Percentiles rank a stretch among this genome's conserved stretches.
Conservation (phyloP, 1,284 basidiomycete genomes). For the Cerioporus squamosus region DNA sequence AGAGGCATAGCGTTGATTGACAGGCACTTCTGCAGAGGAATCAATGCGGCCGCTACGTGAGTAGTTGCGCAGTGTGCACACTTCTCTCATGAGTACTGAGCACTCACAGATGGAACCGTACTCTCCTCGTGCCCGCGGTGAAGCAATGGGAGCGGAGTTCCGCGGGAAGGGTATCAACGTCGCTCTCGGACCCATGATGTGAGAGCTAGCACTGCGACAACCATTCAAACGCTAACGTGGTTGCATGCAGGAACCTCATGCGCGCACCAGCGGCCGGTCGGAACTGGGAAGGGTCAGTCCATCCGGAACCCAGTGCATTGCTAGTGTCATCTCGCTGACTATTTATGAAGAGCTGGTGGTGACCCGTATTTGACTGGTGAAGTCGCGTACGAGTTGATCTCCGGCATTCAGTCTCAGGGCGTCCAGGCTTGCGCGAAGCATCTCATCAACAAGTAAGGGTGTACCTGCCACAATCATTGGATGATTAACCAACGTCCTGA, state of each 20-base stretch:
- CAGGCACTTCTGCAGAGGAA: slow-evolving; percentile 46
- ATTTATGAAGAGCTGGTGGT: slow-evolving; percentile 46
- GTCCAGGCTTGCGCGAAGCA: slow-evolving; percentile 71
- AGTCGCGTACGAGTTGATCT: slow-evolving; percentile 58
- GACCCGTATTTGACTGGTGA: slow-evolving; percentile 72
- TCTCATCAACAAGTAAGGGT: slow-evolving; percentile 53
- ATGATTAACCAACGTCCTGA: not conserved
- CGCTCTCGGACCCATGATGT: slow-evolving; percentile 61
- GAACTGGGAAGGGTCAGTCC: slow-evolving; percentile 69
- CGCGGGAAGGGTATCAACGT: slow-evolving; percentile 70
- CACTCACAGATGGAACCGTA: slow-evolving; percentile 58
- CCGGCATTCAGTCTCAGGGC: slow-evolving; percentile 66
- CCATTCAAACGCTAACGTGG: not conserved
- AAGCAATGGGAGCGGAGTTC: slow-evolving; percentile 71
- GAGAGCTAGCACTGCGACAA: slow-evolving; percentile 6
- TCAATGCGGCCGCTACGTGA: slow-evolving; percentile 75
- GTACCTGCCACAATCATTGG: not conserved
- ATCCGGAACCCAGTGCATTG: slow-evolving; percentile 3
- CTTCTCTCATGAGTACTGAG: too few species aligned
- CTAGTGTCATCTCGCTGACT: not conserved
- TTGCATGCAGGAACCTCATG: slow-evolving; percentile 50
- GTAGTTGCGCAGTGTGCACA: slow-evolving; percentile 20
- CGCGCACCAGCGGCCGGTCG: slow-evolving; percentile 72
- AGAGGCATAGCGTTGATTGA: not conserved
- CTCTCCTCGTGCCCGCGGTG: slow-evolving; percentile 66